Conservation (phyloP, 2,329 filamentous ascomycete genomes). For the Pseudocercospora vitis region DNA sequence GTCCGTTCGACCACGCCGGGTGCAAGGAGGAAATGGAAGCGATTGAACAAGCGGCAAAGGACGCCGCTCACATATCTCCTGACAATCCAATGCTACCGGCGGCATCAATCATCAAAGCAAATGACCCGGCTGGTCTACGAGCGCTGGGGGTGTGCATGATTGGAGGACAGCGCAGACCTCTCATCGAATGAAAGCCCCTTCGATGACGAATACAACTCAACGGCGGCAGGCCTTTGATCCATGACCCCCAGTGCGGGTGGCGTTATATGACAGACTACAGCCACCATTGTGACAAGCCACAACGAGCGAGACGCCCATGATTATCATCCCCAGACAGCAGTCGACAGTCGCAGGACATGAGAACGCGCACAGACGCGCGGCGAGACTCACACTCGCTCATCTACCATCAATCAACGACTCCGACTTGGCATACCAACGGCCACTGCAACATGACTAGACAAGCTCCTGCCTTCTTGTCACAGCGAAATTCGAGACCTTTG, state of each 20-base stretch:
- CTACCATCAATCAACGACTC: not conserved
- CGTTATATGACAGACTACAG: not conserved
- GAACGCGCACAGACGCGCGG: not conserved
- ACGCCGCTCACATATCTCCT: slow-evolving; percentile 81
- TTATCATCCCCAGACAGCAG: not conserved
- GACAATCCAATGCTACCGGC: slow-evolving; percentile 93
- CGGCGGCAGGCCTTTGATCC: too few species aligned
- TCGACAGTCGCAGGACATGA: not conserved
- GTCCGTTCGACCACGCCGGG: slow-evolving; percentile 87
- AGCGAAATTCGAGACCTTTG: slow-evolving; percentile 10
- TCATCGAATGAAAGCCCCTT: slow-evolving; percentile 59
- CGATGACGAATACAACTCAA: not conserved
- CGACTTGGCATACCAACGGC: not conserved
- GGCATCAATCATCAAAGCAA: slow-evolving; percentile 74
- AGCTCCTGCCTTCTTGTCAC: not conserved
- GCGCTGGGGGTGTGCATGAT: slow-evolving; percentile 64
- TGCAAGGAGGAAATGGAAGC: slow-evolving; percentile 99
- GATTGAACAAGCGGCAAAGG: slow-evolving; percentile 92
- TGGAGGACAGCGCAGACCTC: slow-evolving; percentile 60
- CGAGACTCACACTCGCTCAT: not conserved
- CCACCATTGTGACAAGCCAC: not conserved
- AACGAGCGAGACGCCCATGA: too few species aligned
- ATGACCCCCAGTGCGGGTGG: not conserved
- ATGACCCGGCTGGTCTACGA: slow-evolving; percentile 65
- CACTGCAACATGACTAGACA: not conserved